Base-by-base conservation (phyloP, 1,284 basidiomycete species). In the Ganoderma multipileum region DNA sequence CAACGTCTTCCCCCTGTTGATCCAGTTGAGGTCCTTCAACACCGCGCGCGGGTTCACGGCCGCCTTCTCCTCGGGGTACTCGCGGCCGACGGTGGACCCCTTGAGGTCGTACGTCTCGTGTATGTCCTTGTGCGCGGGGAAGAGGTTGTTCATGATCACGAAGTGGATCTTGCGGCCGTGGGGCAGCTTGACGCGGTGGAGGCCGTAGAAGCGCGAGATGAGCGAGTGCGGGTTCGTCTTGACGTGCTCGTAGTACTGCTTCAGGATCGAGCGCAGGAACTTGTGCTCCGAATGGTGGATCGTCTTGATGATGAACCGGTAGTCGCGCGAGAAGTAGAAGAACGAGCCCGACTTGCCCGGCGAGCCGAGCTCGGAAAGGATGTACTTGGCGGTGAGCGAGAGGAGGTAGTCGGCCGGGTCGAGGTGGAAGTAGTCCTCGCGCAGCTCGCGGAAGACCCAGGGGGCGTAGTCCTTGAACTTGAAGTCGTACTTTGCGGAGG, bases 401-500 rank as follows among this genome's bases (percentile, higher is more conserved):
- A 99, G 87, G 33, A 99, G 89, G 81, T 99, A 99, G 81, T 99
- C 97, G 63, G 96, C 96, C 0, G 97, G 96, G 79, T 99, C 97
- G 52, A 99, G 89, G 74, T 95, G 92, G 83, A 99, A 99, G 80
- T 94, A 88, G 73, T 97, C 93, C 80, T 98, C 97, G 36, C 97
- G 92, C 26, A 99, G 85, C 72, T 96, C 95, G 39, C 97, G 93
- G 81, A 99, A 99, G 2, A 99, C 95, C 93, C 94, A 98, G 0
- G 97, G 97, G 0, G 97, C 96, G 79, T 99, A 99, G 80, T 99
- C 97, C 81, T 99, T 99, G 87, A 99, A 99, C 82, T 99, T 99
- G 87, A 97, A 97, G 80, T 97, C 95, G 81, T 97, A 97, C 81
- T 92, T 95, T 6, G 97, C 97, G 0, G 95, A 97, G 0, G 97